A percentile compares a stretch with the other conserved stretches of the same genome.
Conservation (phyloP, 768 basidiomycete species). For the Neoboletus subvelutipes region DNA sequence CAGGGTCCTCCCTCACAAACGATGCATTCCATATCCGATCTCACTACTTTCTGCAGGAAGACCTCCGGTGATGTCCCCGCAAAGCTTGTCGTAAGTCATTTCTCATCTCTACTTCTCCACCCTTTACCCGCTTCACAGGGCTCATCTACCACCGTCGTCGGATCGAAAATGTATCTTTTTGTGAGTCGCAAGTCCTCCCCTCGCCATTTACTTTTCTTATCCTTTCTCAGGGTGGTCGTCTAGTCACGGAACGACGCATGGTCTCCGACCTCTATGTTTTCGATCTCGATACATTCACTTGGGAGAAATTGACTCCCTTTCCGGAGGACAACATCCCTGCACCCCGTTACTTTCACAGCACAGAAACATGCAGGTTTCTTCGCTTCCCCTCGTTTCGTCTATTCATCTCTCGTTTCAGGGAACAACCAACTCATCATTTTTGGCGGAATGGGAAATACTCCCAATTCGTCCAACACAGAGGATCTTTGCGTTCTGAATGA, state of each 20-base stretch:
- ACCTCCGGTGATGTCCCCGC: conserved; percentile 86
- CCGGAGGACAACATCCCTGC: conserved; percentile 72
- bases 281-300: conserved; percentile 76
- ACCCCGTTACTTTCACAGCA: conserved; percentile 93
- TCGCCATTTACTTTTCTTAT: not conserved
- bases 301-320: conserved; percentile 66
- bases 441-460: conserved; percentile 89
- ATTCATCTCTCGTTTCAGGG: conserved; percentile 44
- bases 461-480: conserved; percentile 66
- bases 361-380: conserved; percentile 66
- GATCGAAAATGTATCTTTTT: conserved; percentile 87
- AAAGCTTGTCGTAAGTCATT: conserved; percentile 72
- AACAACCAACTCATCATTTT: conserved; percentile 89
- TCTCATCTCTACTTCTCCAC: not conserved
- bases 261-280: conserved; percentile 89
- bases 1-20: not conserved
- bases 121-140: conserved; percentile 50
- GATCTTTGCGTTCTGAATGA: conserved; percentile 92
- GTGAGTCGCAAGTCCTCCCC: conserved; percentile 41
- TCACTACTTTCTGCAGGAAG: conserved; percentile 82
- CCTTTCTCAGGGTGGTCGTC: conserved; percentile 70
- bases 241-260: conserved; percentile 85
- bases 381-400: not conserved
- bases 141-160: conserved; percentile 87
- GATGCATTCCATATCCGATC: conserved; percentile 85